Conservation (phyloP, 257 asterid species). For the Scutellaria baicalensis region DNA sequence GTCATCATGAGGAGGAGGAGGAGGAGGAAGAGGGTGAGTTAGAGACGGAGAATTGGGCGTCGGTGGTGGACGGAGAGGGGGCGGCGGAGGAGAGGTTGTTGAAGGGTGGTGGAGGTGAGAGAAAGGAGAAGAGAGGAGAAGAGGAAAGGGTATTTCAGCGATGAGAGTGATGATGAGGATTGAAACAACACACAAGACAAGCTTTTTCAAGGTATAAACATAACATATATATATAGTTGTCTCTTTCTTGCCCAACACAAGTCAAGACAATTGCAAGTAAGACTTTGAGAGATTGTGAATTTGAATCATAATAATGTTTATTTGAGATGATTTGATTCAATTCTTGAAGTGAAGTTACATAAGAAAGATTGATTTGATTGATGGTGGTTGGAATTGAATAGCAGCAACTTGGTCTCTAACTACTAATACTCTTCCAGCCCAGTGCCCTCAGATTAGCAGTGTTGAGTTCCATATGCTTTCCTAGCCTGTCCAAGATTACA, state of each 20-base stretch:
- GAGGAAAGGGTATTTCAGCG: constrained; percentile 86
- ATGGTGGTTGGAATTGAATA: too few species aligned
- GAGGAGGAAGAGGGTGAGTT: constrained; percentile 42
- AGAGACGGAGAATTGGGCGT: constrained; percentile 86
- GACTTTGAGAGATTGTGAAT: too few species aligned
- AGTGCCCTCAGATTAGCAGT: constrained; percentile 55
- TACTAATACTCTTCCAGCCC: constrained; percentile 69
- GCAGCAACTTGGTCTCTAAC: too few species aligned
- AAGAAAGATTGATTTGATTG: too few species aligned
- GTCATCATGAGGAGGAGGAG: constrained; percentile 37
- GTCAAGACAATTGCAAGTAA: too few species aligned
- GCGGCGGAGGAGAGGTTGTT: constrained; percentile 67
- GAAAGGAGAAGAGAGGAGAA: constrained; percentile 49
- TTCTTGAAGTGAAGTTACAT: too few species aligned
- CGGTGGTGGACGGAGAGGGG: constrained; percentile 70
- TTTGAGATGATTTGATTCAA: too few species aligned
- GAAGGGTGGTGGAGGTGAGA: constrained; percentile 27
- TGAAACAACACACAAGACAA: constrained; percentile 13
- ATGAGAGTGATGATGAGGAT: constrained; percentile 89
- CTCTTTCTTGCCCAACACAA: too few species aligned
- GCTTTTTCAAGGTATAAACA: neutral
- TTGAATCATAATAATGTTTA: too few species aligned
- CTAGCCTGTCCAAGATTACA: constrained; percentile 58
- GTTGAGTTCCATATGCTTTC: constrained; percentile 63
- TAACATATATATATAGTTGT: too few species aligned